These are phyloP conservation scores for Kickxella alabastrina DNA, from an alignment of 192 early-diverging fungal species.

Conservation along the genomic window DNA sequence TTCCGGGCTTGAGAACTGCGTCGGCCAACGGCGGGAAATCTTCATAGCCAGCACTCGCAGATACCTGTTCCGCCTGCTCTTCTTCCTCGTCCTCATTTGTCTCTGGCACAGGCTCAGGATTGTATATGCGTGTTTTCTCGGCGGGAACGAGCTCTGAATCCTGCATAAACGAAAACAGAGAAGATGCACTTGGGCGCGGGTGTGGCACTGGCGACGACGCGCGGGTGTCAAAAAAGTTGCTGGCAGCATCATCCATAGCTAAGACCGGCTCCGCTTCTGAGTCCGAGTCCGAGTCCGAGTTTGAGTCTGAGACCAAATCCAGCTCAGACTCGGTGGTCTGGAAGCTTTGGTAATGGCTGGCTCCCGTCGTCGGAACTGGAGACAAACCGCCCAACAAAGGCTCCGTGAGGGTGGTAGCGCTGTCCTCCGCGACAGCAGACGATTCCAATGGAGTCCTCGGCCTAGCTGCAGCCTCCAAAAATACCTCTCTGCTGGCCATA, in stretches of 20 bases:
- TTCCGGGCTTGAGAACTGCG: slow-evolving; percentile 2
- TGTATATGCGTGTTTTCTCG: neutral
- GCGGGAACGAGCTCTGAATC: neutral
- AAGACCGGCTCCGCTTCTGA: neutral
- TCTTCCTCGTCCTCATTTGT: neutral
- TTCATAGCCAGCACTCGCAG: neutral
- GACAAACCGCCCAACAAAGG: neutral
- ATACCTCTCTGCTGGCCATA: neutral
- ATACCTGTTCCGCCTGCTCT: no score
- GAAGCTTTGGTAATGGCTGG: neutral
- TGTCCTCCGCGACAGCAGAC: neutral
- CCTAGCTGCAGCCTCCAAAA: neutral
- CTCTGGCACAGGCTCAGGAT: neutral
- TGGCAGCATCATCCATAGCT: neutral
- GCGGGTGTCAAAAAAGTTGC: slow-evolving; percentile 5
- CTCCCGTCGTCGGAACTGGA: slow-evolving; percentile 1
- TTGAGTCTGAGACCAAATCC: neutral
- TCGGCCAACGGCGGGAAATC: slow-evolving; percentile 16
- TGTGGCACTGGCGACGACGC: slow-evolving; percentile 16
- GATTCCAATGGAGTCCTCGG: neutral
- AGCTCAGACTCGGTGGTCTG: neutral
- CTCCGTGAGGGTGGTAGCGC: neutral
- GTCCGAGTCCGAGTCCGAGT: neutral
- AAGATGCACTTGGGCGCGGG: slow-evolving; percentile 32
- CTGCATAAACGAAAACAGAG: slow-evolving; percentile 24